Base-by-base conservation (phyloP, 441 rosid genomes). In the Gossypium gossypioides region DNA sequence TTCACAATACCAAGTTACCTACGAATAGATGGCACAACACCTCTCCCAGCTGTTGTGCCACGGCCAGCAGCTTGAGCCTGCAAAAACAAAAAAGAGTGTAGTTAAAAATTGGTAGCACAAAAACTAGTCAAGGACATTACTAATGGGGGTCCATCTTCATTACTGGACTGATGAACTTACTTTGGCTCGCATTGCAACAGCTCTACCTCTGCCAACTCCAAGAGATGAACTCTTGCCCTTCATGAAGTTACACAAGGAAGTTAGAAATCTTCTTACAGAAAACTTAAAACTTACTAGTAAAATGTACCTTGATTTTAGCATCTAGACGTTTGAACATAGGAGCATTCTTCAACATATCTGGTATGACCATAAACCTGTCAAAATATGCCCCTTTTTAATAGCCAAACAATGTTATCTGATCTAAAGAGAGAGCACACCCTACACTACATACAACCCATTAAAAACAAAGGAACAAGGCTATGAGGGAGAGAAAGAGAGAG, bases 161-260 rank as follows among this genome's bases (percentile, higher is more conserved):
- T 32, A 10, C 19, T 29, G 46, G 48, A 52, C 19, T 2, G 8
- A 9, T 67, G 22, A 42, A 77, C 93, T 87, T 85, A 96, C 99
- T 79, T 90, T 96, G 27, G 97, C 98, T 48, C 97, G 87, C 98
- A 96, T 90, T 12, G 98, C 96, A 69, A 85, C 97, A 79, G 96
- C 93, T 85, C 98, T 89, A 52, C 99, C 99, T 81, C 97, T 89
- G 74, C 99, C 99, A 81, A 96, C 98, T 73, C 98, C 98, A 18
- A 92, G 81, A 19, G 99, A 86, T 46, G 98, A 84, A 81, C 96
- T 90, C 87, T 96, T 96, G 73, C 98, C 99, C 99, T 96, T 75
- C 82, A 83, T 72, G 77, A 76, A 40, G 67, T 72, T 16, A 52
- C 55, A 15, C 52, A 69, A 76, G 8, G 9, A 51, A 22, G 40